These are phyloP conservation scores for Phyllosticta citrichinensis DNA, from an alignment of 2,329 filamentous ascomycete genomes.

Conservation along the genomic window DNA sequence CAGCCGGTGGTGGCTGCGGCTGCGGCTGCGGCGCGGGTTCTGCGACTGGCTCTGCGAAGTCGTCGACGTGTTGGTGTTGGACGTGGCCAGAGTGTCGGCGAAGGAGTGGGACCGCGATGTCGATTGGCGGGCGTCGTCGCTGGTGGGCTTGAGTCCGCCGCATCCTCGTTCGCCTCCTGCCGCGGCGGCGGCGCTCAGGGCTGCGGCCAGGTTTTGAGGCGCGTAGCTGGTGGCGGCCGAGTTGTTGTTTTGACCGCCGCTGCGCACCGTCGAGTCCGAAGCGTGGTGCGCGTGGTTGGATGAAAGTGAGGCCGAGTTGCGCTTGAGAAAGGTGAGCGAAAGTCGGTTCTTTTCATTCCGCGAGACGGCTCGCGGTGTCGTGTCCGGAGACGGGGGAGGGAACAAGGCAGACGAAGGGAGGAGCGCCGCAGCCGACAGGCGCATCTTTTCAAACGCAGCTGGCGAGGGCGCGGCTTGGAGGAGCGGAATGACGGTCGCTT, in stretches of 20 bases:
- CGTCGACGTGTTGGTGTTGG: conserved; percentile 15
- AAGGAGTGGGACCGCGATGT: not conserved
- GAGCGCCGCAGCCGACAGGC: not conserved
- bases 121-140: not conserved
- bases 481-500: not conserved
- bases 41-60: conserved; percentile 15
- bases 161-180: not conserved
- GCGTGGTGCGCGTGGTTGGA: conserved; percentile 1
- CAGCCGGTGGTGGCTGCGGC: conserved; percentile 22
- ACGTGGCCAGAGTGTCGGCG: conserved; percentile 14
- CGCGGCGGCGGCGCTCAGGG: not conserved
- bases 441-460: not conserved
- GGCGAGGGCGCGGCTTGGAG: not conserved
- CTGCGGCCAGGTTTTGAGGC: not conserved
- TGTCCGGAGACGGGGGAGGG: not conserved
- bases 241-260: not conserved
- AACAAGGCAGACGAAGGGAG: not conserved
- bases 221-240: not conserved
- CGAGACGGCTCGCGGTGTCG: conserved; percentile 1
- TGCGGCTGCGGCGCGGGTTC: conserved; percentile 20
- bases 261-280: not conserved
- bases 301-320: conserved; percentile 16
- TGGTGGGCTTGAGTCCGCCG: not conserved
- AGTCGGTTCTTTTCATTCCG: conserved; percentile 31
- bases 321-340: conserved; percentile 30